Conservation (phyloP, 208 protist genomes). For the Tritrichomonas musculus region DNA sequence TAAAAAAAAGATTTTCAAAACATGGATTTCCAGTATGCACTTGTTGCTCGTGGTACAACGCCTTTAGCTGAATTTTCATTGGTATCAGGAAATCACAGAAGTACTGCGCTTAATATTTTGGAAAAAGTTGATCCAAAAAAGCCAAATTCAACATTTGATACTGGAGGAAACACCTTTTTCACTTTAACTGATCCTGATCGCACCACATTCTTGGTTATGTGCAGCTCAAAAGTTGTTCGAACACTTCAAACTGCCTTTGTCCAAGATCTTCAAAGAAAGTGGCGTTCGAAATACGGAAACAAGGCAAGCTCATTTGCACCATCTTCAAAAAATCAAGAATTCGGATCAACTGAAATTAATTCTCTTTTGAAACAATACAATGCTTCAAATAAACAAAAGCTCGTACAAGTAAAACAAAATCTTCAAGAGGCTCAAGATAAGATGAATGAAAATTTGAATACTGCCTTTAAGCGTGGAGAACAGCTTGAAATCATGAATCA, state of each 20-base stretch:
- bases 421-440: background rate
- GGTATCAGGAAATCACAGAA: background rate
- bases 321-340: background rate
- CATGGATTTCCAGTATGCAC: background rate
- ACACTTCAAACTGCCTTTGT: background rate
- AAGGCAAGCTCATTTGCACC: background rate
- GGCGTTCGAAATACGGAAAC: background rate
- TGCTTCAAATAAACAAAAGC: background rate
- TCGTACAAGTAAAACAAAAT: background rate
- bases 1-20: background rate
- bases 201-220: background rate
- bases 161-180: background rate
- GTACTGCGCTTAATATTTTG: background rate
- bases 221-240: background rate
- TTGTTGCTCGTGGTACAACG: background rate
- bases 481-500: background rate
- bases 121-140: slow-evolving; percentile 23
- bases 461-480: background rate
- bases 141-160: background rate
- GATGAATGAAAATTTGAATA: background rate
- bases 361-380: background rate
- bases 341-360: background rate
- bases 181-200: background rate
- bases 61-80: background rate
- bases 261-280: background rate